Conservation (phyloP, 495 filamentous ascomycete species). For the Neurospora sp. region DNA sequence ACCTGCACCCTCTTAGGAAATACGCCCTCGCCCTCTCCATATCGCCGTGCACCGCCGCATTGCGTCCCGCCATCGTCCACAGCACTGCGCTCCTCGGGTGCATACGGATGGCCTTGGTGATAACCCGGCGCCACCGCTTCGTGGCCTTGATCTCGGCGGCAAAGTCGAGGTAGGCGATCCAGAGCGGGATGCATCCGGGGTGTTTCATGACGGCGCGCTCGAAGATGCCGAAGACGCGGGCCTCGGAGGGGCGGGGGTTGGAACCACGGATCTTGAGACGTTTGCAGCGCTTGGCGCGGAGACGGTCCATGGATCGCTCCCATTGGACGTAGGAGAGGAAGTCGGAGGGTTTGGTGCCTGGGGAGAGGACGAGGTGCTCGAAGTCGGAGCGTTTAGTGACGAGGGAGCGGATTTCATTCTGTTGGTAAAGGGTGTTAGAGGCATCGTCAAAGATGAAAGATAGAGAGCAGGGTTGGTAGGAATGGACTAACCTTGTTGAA, state of each 20-base stretch:
- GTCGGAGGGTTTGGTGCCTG: constrained; percentile 62
- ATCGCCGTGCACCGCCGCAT: constrained; percentile 67
- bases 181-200: constrained; percentile 71
- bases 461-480: too few species aligned
- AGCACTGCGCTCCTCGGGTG: constrained; percentile 75
- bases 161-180: constrained; percentile 86
- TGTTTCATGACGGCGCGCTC: constrained; percentile 83
- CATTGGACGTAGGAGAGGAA: constrained; percentile 82
- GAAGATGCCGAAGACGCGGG: constrained; percentile 77
- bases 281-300: constrained; percentile 72
- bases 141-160: constrained; percentile 63
- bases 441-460: too few species aligned
- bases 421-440: background rate
- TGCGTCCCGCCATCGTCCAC: constrained; percentile 79
- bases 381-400: constrained; percentile 84
- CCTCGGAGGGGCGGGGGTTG: constrained; percentile 54
- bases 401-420: constrained; percentile 83
- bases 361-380: constrained; percentile 79
- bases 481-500: constrained; percentile 56
- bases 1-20: constrained; percentile 83
- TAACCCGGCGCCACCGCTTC: constrained; percentile 68
- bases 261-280: constrained; percentile 63
- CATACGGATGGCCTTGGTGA: constrained; percentile 69
- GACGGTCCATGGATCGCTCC: constrained; percentile 78
- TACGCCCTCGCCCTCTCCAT: constrained; percentile 69